Conservation (phyloP, 495 filamentous ascomycete genomes). For the Talaromyces liani region DNA sequence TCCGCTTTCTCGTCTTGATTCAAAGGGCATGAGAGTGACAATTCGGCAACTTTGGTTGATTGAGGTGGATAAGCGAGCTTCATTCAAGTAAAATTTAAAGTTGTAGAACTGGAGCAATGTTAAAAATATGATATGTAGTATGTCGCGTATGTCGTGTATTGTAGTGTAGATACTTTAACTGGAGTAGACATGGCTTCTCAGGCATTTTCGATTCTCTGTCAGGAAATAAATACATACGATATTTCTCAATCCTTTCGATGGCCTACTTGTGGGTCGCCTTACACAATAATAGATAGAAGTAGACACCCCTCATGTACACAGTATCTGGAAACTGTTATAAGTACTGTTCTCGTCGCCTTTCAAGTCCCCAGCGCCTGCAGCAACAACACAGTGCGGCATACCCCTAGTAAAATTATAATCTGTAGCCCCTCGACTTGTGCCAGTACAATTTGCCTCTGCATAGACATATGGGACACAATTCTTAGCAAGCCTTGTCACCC, state of each 20-base stretch:
- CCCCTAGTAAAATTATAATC: neutral
- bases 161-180: neutral
- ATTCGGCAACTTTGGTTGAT: no score
- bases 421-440: neutral
- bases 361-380: neutral
- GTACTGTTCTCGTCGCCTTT: neutral
- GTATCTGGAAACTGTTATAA: neutral
- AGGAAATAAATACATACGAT: neutral
- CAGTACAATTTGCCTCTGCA: neutral
- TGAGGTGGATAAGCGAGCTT: no score
- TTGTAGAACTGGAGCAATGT: neutral
- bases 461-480: neutral
- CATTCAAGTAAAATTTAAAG: no score
- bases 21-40: no score
- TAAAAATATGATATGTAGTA: neutral
- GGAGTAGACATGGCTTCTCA: neutral
- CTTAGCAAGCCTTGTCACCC: neutral
- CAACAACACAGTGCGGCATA: neutral
- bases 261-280: neutral
- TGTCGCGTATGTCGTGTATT: no score
- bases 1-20: no score
- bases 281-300: neutral
- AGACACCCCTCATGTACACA: neutral
- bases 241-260: neutral
- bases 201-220: neutral